Percentiles rank a stretch among this genome's conserved stretches.
Conservation (phyloP, 1,284 basidiomycete genomes). For the Trichosporon coremiiforme region DNA sequence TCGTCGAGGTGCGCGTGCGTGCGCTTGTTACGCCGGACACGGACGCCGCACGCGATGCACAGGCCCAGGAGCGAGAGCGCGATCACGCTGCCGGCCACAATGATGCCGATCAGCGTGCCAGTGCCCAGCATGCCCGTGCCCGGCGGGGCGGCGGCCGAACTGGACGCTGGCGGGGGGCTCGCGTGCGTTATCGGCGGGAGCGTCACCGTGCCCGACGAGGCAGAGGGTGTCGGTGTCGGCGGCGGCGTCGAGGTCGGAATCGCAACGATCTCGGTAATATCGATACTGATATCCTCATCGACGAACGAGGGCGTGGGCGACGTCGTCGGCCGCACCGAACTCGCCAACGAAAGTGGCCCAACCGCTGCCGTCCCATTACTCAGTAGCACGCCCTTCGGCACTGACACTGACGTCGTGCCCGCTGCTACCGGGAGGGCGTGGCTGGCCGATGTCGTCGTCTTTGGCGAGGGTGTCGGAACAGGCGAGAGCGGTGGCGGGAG, state of each 20-base stretch:
- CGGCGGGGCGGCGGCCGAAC: not conserved
- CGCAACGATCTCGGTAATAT: not conserved
- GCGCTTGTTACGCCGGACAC: not conserved
- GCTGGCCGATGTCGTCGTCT: not conserved
- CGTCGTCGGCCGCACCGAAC: not conserved
- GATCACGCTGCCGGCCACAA: not conserved
- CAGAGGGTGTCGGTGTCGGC: not conserved
- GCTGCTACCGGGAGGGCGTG: not conserved
- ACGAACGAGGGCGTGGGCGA: not conserved
- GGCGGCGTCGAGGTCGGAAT: not conserved
- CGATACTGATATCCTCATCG: not conserved
- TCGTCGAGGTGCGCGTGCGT: constrained; percentile 1
- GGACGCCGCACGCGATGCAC: not conserved
- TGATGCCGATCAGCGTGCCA: not conserved
- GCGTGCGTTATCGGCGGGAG: not conserved
- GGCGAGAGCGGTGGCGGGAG: not conserved
- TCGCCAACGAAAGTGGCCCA: not conserved
- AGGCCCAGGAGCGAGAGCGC: not conserved
- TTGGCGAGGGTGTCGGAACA: not conserved
- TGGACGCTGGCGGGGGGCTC: not conserved
- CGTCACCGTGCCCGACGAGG: not conserved
- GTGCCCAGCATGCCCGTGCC: not conserved
- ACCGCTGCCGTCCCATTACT: not conserved
- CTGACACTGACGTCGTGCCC: not conserved
- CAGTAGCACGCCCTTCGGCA: not conserved